These are phyloP conservation scores for Geotrichum bryndzae DNA, from an alignment of 1,139 yeast genomes.

Conservation along the genomic window DNA sequence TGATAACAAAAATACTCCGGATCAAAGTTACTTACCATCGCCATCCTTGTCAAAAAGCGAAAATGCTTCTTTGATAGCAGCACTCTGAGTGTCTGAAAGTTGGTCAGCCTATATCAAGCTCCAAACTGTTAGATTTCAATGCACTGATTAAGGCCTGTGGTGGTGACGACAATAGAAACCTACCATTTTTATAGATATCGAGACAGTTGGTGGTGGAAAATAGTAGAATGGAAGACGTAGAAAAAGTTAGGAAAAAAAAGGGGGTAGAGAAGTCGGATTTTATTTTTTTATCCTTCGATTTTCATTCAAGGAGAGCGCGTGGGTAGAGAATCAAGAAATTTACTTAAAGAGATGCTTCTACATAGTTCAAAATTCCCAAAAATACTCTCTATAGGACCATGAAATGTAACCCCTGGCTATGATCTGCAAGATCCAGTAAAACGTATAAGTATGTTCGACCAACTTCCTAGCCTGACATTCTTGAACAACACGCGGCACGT, in stretches of 20 bases:
- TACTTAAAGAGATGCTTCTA: neutral
- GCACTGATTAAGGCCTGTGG: too few relatives aligned
- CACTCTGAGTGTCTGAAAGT: constrained; percentile 90
- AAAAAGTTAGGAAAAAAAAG: neutral
- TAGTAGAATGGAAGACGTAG: neutral
- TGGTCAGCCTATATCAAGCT: constrained; percentile 54
- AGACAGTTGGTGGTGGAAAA: neutral
- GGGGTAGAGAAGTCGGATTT: neutral
- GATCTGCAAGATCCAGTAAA: too few relatives aligned
- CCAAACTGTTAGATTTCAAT: neutral
- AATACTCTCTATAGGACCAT: neutral
- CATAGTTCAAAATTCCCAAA: neutral
- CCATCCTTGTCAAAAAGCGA: constrained; percentile 92
- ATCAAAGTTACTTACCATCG: constrained; percentile 51
- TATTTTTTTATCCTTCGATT: neutral
- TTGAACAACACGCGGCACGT: too few relatives aligned
- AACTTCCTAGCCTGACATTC: too few relatives aligned
- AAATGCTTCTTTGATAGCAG: constrained; percentile 95
- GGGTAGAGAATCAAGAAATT: too few relatives aligned
- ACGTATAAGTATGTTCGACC: too few relatives aligned
- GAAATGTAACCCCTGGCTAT: neutral
- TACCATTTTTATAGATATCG: neutral
- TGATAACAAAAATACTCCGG: too few relatives aligned
- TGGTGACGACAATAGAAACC: too few relatives aligned
- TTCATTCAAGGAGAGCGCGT: too few relatives aligned